Evolutionary conservation across 192 early-diverging fungal genomes (phyloP), one percentile per base, ranked within the genome.

Genomic region (Paraglomus occultum): DNA sequence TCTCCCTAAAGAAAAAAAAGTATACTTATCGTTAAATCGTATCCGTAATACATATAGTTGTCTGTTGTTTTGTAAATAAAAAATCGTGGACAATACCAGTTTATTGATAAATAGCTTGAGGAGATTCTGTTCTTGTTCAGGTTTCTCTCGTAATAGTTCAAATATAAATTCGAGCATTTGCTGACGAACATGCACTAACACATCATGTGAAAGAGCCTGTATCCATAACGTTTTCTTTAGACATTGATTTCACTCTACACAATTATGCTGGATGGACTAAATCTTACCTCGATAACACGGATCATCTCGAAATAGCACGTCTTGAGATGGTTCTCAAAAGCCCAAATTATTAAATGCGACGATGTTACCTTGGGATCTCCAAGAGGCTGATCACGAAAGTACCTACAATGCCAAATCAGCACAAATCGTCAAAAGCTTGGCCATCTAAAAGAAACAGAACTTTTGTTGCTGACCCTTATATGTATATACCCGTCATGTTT

Each of bases 71-170:
- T 18, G 3, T 53, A 2, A 46, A 47, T 4, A 44, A 58, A n/a
- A 74, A 18, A 59, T 22, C 38, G 39, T 18, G 7, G 7, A 4
- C 11, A 23, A 14, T 76, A 76, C 78, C 46, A 99, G 77, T 76
- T 97, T 99, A 87, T 96, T 96, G 53, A 95, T 87, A 31, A 99
- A 86, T 44, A 99, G 73, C 47, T 89, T 84, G 58, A 99, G 83
- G 55, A 99, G 81, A 71, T 97, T 97, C 54, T 94, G 90, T 77
- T 99, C 97, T 77, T 97, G 94, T 78, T 99, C 97, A 20, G 97
- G 94, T 76, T 96, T 97, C 9, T 87, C 75, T 46, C 78, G 76
- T 62, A 98, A 79, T 40, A 99, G 81, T 67, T 91, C 89, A 64
- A 83, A 80, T 64, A 96, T 87, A 77, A 86, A 87, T 9, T 74